A percentile compares a stretch with the other conserved stretches of the same genome.
These are phyloP conservation scores for Immersiporthe knoxdaviesiana DNA, from an alignment of 2,329 filamentous ascomycete genomes.

Conservation along the genomic window DNA sequence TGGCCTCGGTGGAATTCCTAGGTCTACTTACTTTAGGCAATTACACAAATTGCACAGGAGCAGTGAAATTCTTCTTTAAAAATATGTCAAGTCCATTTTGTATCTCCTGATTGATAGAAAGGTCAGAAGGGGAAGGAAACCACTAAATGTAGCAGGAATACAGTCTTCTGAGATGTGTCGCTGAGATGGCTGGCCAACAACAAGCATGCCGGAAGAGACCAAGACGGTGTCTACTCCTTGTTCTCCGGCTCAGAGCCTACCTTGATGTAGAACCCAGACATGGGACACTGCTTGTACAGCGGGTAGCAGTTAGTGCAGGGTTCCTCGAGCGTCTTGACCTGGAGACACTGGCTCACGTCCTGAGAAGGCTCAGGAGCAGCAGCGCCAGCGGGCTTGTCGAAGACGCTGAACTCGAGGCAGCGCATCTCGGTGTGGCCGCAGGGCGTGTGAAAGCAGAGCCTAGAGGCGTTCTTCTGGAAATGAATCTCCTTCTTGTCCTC, in stretches of 20 bases:
- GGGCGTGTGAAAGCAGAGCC: background rate
- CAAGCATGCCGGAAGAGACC: background rate
- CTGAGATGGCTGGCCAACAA: background rate
- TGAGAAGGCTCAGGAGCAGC: background rate
- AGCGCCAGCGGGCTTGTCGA: background rate
- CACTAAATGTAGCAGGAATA: too few relatives aligned
- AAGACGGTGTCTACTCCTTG: background rate
- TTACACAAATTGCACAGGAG: background rate
- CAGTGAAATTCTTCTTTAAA: background rate
- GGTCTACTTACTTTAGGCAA: background rate
- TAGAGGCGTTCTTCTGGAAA: background rate
- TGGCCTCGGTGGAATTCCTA: too few relatives aligned
- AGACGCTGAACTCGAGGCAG: constrained; percentile 8
- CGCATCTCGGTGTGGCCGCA: constrained; percentile 13
- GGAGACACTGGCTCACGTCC: background rate
- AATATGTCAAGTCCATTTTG: background rate
- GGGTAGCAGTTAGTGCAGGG: constrained; percentile 3
- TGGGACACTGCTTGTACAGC: constrained; percentile 1
- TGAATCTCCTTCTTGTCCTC: background rate
- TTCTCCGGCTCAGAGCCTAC: background rate
- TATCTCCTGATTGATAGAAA: background rate
- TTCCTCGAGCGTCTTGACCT: background rate
- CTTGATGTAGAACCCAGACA: background rate
- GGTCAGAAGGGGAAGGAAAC: too few relatives aligned
- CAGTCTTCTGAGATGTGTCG: too few relatives aligned